Conservation (phyloP, 139 green algal genomes). For the Micractinium conductrix region DNA sequence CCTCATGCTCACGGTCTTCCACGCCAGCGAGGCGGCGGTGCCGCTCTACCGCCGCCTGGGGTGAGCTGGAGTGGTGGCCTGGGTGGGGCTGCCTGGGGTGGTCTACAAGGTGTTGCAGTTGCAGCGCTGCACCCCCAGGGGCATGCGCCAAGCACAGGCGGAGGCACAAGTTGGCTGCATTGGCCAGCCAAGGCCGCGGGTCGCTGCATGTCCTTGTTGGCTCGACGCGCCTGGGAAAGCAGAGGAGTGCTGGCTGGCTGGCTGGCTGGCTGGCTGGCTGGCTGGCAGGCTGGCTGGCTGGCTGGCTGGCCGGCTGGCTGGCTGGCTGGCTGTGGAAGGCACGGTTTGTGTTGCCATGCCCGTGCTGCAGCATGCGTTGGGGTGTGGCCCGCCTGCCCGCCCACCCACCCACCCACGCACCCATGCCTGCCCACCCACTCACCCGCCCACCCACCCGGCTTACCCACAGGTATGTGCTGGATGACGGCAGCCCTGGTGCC, state of each 20-base stretch:
- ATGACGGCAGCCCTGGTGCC: conserved; percentile 25
- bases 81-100: too few relatives aligned
- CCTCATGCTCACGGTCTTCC: conserved; percentile 66
- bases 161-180: not conserved
- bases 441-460: not conserved
- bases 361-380: not conserved
- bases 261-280: too few relatives aligned
- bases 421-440: too few relatives aligned
- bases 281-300: too few relatives aligned
- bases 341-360: not conserved
- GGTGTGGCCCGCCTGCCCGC: not conserved
- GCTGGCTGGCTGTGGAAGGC: not conserved
- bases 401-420: not conserved
- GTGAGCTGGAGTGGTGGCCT: not conserved
- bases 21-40: conserved; percentile 43
- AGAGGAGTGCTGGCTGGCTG: too few relatives aligned
- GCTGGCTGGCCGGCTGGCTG: too few relatives aligned
- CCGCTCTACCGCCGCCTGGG: not conserved
- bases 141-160: not conserved
- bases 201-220: not conserved
- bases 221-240: not conserved
- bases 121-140: not conserved
- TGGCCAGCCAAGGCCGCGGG: too few relatives aligned
- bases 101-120: not conserved
- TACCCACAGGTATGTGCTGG: conserved; percentile 19